These are phyloP conservation scores for Solanum hybrid DNA, from an alignment of 305 asterid species.

Conservation along the genomic window DNA sequence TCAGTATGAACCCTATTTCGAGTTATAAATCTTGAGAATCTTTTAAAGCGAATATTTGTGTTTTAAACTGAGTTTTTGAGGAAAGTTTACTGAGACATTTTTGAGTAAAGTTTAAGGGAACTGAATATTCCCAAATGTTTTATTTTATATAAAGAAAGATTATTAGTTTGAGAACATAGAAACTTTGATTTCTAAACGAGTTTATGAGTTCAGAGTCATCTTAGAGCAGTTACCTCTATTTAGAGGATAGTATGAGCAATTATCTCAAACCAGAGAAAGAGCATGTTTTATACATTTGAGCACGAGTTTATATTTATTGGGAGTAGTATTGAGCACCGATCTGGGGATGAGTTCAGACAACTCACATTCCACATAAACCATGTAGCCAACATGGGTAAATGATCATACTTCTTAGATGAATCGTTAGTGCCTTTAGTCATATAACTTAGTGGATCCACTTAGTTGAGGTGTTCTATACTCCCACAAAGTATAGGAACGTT, in stretches of 20 bases:
- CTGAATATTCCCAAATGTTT: background rate
- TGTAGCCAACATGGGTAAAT: background rate
- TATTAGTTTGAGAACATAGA: too few species aligned
- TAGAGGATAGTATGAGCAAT: too few species aligned
- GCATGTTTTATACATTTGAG: too few species aligned
- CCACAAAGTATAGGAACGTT: background rate
- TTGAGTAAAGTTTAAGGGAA: background rate
- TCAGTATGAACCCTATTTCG: background rate
- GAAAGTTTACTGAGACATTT: background rate
- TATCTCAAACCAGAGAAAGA: too few species aligned
- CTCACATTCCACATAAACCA: background rate
- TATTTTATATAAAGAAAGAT: too few species aligned
- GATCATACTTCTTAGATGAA: background rate
- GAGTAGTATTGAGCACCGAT: too few species aligned
- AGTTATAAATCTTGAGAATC: background rate
- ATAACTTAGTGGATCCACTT: background rate
- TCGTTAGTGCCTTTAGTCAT: background rate
- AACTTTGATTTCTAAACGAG: too few species aligned
- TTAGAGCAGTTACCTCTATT: too few species aligned
- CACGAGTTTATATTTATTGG: too few species aligned
- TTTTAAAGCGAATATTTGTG: background rate
- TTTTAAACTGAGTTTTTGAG: background rate
- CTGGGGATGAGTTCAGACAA: background rate
- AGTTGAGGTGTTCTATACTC: background rate
- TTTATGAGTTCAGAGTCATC: too few species aligned